phyloP scores from a whole-genome alignment of 345 rosid genomes.

The Sonneratia alba region DNA sequence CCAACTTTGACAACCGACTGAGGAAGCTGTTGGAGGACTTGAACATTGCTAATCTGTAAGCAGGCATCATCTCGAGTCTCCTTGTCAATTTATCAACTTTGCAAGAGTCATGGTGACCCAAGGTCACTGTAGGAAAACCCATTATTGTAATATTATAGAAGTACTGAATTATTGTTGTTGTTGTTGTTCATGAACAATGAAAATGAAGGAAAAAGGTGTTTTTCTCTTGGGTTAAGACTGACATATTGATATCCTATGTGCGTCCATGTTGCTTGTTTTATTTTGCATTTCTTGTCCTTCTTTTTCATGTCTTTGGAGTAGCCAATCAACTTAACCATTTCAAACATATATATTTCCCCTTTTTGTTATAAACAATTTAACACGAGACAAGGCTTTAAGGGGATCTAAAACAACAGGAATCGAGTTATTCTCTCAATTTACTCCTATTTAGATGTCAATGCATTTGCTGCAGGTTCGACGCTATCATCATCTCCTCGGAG shows the following conservation, averaged over 20 bases:
- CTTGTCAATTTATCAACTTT: neutral
- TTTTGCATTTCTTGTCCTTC: neutral
- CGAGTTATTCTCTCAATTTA: no score
- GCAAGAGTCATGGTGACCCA: neutral
- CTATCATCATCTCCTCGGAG: constrained; percentile 74
- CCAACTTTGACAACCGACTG: constrained; percentile 73
- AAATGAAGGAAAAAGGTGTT: no score
- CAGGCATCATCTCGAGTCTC: constrained; percentile 2
- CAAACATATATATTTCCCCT: neutral
- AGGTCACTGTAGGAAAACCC: neutral
- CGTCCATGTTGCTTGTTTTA: neutral
- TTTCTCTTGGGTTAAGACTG: neutral
- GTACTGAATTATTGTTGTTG: no score
- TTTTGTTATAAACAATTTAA: neutral
- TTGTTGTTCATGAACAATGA: no score
- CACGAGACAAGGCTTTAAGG: neutral
- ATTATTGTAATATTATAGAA: neutral
- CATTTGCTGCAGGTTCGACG: constrained; percentile 50
- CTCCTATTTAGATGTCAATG: neutral
- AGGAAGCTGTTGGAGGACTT: constrained; percentile 80
- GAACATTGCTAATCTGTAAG: constrained; percentile 68
- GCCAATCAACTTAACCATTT: neutral
- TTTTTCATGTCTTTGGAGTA: neutral
- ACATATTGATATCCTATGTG: neutral
- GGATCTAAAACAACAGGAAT: neutral